Base-by-base conservation (phyloP, 2,329 filamentous ascomycete genomes). In the Diplodia intermedia region DNA sequence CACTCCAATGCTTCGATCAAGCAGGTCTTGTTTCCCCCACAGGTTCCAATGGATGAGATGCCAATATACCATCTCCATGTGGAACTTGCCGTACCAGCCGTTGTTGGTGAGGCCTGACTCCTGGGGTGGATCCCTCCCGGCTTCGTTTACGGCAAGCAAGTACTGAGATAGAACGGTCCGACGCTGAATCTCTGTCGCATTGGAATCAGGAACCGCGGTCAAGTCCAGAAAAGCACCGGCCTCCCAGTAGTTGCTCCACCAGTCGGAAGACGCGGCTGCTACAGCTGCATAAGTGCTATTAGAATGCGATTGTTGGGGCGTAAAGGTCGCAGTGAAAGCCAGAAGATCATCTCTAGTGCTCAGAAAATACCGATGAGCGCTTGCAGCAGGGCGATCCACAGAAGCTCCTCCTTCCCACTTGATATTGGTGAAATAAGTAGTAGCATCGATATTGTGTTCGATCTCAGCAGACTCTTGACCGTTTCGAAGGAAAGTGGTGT, bases 51-150 rank as follows among this genome's bases (percentile, higher is more conserved):
- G 85, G 14, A 81, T 76, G 0, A 80, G 75, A 71, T 87, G 84
- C 85, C 85, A 87, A 66, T 86, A 78, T 26, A 81, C 75, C 85
- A 86, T 86, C 69, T 87, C 85, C 57, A 86, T 73, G 69, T 86
- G 85, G 70, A 86, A 86, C 67, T 87, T 86, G 15, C 85, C 85
- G 69, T 85, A 85, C 84, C 85, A 86, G 23, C 84, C 82, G 72
- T 86, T 79, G 71, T 86, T 86, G 12, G 84, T 82, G 7, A 86
- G 77, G 7, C 84, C 84, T 69, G 75, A 75, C 69, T 77, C 83
- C 73, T 86, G 84, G 0, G 84, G 79, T 0, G 83, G 81, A 68
- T 82, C 80, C 53, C 77, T 76, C 1, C 83, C 84, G 26, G 84
- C 84, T 7, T 80, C 82, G 71, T 87, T 86, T 8, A 86, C 81